Conservation (phyloP, 148 eudicot species). For the Camellia lanceoleosa region DNA sequence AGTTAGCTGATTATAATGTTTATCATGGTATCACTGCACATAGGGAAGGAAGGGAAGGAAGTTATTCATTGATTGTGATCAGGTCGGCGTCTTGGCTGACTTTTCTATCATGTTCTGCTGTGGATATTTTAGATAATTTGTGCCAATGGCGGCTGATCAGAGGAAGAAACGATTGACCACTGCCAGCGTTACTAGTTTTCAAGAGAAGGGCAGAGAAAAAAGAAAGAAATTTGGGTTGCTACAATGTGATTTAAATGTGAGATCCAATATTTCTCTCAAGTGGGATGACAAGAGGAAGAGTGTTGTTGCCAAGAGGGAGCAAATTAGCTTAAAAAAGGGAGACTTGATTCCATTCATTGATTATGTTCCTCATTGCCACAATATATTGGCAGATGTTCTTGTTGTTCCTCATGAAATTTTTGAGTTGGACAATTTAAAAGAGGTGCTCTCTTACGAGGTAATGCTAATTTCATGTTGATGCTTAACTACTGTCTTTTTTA, state of each 20-base stretch:
- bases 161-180: conserved; percentile 56
- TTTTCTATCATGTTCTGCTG: conserved; percentile 17
- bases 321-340: conserved; percentile 63
- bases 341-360: conserved; percentile 48
- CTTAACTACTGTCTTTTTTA: neutral
- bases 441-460: conserved; percentile 77
- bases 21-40: neutral
- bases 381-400: conserved; percentile 62
- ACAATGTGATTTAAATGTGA: conserved; percentile 42
- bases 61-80: neutral
- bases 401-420: conserved; percentile 66
- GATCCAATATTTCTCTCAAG: conserved; percentile 56
- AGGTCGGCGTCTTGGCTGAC: neutral
- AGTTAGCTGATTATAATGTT: conserved; percentile 5
- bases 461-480: conserved; percentile 4
- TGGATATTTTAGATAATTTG: conserved; percentile 22
- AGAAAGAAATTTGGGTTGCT: conserved; percentile 45
- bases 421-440: conserved; percentile 53
- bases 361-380: conserved; percentile 34
- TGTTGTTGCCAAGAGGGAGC: conserved; percentile 77
- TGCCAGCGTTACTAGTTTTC: conserved; percentile 24
- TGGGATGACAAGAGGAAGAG: conserved; percentile 78
- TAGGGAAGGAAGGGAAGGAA: neutral
- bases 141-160: conserved; percentile 83
- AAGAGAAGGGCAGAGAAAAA: conserved; percentile 46